phyloP scores from a whole-genome alignment of 116 monocot species.

The Papilionanthe hybrid region DNA sequence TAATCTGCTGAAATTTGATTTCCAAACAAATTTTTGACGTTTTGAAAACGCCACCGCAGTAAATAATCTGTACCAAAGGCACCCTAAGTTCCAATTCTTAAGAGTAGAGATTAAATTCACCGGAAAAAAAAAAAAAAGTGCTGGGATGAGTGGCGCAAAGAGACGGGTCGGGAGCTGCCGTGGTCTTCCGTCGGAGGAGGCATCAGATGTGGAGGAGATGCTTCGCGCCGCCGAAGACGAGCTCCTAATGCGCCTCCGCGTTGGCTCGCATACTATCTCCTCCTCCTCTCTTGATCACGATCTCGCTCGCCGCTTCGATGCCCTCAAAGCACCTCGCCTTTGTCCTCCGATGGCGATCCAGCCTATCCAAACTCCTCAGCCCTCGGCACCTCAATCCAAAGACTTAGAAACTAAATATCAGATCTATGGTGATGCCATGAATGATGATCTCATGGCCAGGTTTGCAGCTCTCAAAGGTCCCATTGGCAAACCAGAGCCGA shows the following conservation, averaged over 20 bases:
- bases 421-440: constrained; percentile 7
- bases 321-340: constrained; percentile 37
- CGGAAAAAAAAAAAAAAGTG: background rate
- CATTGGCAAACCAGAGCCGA: background rate
- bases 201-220: constrained; percentile 57
- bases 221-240: constrained; percentile 72
- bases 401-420: background rate
- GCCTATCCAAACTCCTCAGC: background rate
- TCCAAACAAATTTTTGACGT: too few species aligned
- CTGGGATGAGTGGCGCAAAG: constrained; percentile 7
- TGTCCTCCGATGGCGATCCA: background rate
- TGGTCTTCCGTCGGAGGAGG: background rate
- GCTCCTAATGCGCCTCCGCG: constrained; percentile 48
- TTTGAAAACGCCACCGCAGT: too few species aligned
- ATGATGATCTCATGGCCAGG: constrained; percentile 47
- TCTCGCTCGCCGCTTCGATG: constrained; percentile 64
- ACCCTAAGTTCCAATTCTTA: too few species aligned
- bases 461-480: constrained; percentile 59
- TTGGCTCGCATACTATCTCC: constrained; percentile 35
- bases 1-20: too few species aligned
- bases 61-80: too few species aligned
- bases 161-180: background rate
- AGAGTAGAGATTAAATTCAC: too few species aligned
- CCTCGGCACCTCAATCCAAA: background rate
- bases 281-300: constrained; percentile 44